Evolutionary conservation across 2,329 filamentous ascomycete species (phyloP).

Genomic region (Ascochyta pisi): DNA sequence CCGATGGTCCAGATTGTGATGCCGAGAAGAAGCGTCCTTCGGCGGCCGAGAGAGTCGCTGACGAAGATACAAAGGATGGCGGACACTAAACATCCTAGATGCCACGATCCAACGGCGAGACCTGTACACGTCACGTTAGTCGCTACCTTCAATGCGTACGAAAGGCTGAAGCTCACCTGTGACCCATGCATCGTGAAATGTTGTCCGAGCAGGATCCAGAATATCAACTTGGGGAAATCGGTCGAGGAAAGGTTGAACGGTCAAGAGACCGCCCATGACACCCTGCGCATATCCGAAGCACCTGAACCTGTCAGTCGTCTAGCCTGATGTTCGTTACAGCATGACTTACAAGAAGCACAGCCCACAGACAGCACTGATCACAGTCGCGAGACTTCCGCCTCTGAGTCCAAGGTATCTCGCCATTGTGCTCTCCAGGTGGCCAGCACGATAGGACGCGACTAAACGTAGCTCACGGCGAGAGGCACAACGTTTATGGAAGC

Average conservation of each 20-base stretch:
- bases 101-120: slow-evolving; percentile 40
- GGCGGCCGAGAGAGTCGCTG: slow-evolving; percentile 59
- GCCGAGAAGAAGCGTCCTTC: slow-evolving; percentile 58
- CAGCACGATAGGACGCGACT: slow-evolving; percentile 4
- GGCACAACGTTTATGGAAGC: slow-evolving; percentile 5
- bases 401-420: slow-evolving; percentile 31
- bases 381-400: slow-evolving; percentile 28
- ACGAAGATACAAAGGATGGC: slow-evolving; percentile 58
- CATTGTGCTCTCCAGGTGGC: slow-evolving; percentile 21
- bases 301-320: slow-evolving; percentile 30
- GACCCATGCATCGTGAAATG: slow-evolving; percentile 33
- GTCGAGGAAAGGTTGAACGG: slow-evolving; percentile 66
- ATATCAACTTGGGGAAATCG: slow-evolving; percentile 38
- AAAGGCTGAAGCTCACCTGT: slow-evolving; percentile 24
- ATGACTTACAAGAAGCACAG: slow-evolving; percentile 36
- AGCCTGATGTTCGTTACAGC: neutral
- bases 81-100: slow-evolving; percentile 65
- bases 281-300: slow-evolving; percentile 69
- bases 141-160: neutral
- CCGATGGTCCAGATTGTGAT: slow-evolving; percentile 59
- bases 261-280: slow-evolving; percentile 73
- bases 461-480: neutral
- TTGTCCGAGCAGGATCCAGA: slow-evolving; percentile 20
- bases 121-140: slow-evolving; percentile 22
- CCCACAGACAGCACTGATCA: slow-evolving; percentile 35